Base-by-base conservation (phyloP, 768 basidiomycete species). In the Pleurotus cornucopiae region DNA sequence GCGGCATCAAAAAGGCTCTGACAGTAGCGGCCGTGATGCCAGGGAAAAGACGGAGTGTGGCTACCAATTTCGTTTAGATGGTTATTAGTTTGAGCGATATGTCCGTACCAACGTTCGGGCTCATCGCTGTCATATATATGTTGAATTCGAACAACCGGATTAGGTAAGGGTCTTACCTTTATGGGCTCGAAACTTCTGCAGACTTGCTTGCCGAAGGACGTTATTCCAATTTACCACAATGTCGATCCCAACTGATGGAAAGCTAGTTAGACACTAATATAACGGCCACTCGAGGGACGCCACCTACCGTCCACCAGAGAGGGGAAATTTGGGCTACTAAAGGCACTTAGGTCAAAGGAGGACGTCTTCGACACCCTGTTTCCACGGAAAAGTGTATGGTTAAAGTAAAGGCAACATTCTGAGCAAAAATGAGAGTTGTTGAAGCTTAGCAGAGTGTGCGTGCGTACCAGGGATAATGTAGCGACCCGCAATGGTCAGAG, bases 371-470 rank as follows among this genome's bases (percentile, higher is more conserved):
- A 88, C 4, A 90, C 89, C 60, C 91, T 79, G 66, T 91, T 93
- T 5, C 91, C 95, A 51, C 95, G 81, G 66, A 84, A 93, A 3
- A 96, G 80, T 0, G 84, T 86, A 64, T 94, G 90, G 63, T 95
- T 93, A 74, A 97, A 98, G 73, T 87, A 96, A 23, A 97, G 67
- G 62, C 86, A 85, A 62, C 88, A 89, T 67, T 94, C 91, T 91
- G 61, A n/a, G 34, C 38, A 39, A 11, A 25, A 18, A 46, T 57
- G 41, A 57, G 43, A 16, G 9, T 18, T 51, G 45, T 18, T 23
- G n/a, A 48, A 25, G n/a, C 20, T 13, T 3, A 7, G 37, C 16
- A 6, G 12, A 51, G 21, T 14, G 48, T 57, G 55, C 12, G n/a
- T 14, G 43, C 60, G 37, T 71, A 89, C 91, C 94, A 66, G 95